These are phyloP conservation scores for Prunus dulcis DNA, from an alignment of 306 rosid species.

Conservation along the genomic window DNA sequence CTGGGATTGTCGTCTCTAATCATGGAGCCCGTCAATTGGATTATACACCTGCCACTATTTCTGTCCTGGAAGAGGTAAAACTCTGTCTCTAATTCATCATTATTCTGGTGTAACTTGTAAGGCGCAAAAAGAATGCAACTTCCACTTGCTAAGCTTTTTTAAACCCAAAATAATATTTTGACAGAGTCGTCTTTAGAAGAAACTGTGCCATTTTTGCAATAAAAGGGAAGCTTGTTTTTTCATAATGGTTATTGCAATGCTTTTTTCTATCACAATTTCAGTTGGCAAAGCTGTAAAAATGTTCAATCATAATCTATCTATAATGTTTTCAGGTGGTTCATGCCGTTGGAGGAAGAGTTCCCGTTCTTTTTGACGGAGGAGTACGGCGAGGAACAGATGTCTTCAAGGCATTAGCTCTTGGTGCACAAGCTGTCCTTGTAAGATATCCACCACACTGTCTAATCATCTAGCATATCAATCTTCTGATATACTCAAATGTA, in stretches of 20 bases:
- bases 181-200: no score
- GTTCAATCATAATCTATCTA: not conserved
- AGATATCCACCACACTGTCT: constrained; percentile 8
- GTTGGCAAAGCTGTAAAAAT: not conserved
- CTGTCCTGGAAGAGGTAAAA: constrained; percentile 41
- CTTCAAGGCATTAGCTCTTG: constrained; percentile 70
- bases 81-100: not conserved
- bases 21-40: constrained; percentile 49
- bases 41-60: constrained; percentile 33
- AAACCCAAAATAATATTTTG: no score
- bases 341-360: constrained; percentile 50
- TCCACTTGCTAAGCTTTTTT: not conserved
- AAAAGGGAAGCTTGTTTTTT: not conserved
- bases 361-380: constrained; percentile 62
- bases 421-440: constrained; percentile 70
- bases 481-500: not conserved
- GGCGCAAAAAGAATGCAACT: no score
- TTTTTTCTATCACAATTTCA: not conserved
- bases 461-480: not conserved
- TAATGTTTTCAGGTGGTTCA: constrained; percentile 41
- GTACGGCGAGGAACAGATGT: constrained; percentile 60
- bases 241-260: not conserved
- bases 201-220: not conserved
- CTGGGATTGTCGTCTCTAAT: constrained; percentile 43
- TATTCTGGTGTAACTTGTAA: not conserved